A percentile compares a stretch with the other conserved stretches of the same genome.
Evolutionary conservation across 1,139 yeast genomes (phyloP).

Genomic region (Hemisphaericaspora xylanilytica): DNA sequence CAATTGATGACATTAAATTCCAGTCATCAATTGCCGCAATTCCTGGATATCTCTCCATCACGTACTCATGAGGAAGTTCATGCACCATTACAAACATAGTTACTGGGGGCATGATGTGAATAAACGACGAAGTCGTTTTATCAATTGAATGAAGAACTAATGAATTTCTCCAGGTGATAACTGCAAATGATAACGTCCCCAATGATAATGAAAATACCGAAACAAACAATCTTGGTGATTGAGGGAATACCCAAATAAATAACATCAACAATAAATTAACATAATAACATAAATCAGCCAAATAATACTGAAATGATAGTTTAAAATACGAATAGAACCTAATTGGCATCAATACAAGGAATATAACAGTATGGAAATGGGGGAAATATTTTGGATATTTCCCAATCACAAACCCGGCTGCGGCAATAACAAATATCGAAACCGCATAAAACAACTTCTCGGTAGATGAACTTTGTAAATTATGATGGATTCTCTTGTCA

Average conservation of each 20-base stretch:
- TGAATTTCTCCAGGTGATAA: constrained; percentile 93
- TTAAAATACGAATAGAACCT: constrained; percentile 81
- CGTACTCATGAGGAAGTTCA: constrained; percentile 59
- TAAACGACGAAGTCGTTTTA: constrained; percentile 88
- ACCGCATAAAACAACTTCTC: constrained; percentile 82
- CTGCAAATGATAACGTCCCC: constrained; percentile 92
- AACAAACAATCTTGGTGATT: constrained; percentile 67
- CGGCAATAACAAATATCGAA: constrained; percentile 66
- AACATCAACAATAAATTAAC: constrained; percentile 70
- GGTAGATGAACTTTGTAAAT: constrained; percentile 56
- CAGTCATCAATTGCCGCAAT: constrained; percentile 65
- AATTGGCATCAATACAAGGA: constrained; percentile 73
- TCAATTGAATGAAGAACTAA: constrained; percentile 89
- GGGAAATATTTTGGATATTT: constrained; percentile 76
- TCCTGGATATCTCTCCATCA: constrained; percentile 70
- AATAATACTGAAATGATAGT: constrained; percentile 74
- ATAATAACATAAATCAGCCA: constrained; percentile 93
- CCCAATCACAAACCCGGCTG: constrained; percentile 77
- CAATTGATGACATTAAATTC: constrained; percentile 68
- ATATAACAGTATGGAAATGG: constrained; percentile 63
- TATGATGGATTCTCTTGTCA: constrained; percentile 53
- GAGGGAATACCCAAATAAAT: constrained; percentile 82
- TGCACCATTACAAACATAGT: constrained; percentile 87
- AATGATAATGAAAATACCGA: constrained; percentile 83
- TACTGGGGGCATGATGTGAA: constrained; percentile 88